A percentile compares a stretch with the other conserved stretches of the same genome.
Conservation (phyloP, 495 filamentous ascomycete species). For the Daldinia childiae region DNA sequence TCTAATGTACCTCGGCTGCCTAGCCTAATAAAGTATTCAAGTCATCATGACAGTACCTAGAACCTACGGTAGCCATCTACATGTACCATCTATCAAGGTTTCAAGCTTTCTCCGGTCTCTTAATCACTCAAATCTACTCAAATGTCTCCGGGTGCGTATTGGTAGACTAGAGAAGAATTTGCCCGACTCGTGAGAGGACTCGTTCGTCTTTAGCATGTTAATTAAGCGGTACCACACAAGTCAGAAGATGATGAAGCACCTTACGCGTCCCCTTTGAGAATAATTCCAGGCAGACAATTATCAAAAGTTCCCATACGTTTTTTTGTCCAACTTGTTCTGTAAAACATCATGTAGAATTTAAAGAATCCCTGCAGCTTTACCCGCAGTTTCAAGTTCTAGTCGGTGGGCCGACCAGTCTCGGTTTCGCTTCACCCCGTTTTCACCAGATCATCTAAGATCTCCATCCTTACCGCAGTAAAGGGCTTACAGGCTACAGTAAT, state of each 20-base stretch:
- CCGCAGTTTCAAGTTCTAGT: conserved; percentile 27
- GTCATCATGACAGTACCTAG: conserved; percentile 6
- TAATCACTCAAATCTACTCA: neutral
- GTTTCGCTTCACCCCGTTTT: conserved; percentile 24
- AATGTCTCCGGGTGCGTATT: neutral
- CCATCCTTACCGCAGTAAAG: conserved; percentile 2
- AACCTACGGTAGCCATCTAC: neutral
- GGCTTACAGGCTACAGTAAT: neutral
- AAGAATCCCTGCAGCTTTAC: neutral
- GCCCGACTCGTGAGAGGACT: neutral
- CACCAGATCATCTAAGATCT: conserved; percentile 13
- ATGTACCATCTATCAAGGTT: neutral
- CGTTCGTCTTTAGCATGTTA: neutral
- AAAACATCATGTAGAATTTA: neutral
- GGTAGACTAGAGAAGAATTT: neutral
- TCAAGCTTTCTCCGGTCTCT: neutral
- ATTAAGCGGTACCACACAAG: neutral
- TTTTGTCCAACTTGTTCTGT: neutral
- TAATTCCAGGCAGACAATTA: neutral
- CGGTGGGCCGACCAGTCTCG: conserved; percentile 29
- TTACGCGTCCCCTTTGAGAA: neutral
- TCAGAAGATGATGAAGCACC: neutral
- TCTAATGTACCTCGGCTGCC: conserved; percentile 1
- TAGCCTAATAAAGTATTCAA: conserved; percentile 33
- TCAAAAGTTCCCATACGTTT: neutral